phyloP scores from a whole-genome alignment of 2,329 filamentous ascomycete genomes.

The Pezizomycotina sp. region DNA sequence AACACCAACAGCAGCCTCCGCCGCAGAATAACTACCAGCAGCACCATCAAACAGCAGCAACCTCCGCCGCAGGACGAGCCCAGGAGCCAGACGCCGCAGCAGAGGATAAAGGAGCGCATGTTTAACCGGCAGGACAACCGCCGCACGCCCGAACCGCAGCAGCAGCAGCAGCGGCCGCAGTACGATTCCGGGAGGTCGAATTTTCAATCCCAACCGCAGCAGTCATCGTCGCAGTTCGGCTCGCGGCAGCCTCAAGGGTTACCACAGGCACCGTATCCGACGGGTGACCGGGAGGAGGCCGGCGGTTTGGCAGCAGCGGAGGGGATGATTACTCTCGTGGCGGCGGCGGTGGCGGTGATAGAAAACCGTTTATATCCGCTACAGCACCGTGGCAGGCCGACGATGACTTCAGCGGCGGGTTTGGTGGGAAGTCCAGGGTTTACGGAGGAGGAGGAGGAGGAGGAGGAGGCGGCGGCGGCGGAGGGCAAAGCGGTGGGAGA shows the following conservation, averaged over 20 bases:
- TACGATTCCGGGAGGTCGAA: neutral
- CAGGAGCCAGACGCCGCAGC: slow-evolving; percentile 3
- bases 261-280: slow-evolving; percentile 8
- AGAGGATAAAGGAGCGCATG: neutral
- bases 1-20: slow-evolving; percentile 8
- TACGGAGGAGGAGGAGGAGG: slow-evolving; percentile 12
- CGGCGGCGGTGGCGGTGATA: slow-evolving; percentile 1
- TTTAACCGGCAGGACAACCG: neutral
- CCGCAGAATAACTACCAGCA: slow-evolving; percentile 14
- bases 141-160: neutral
- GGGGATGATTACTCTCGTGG: neutral
- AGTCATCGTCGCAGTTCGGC: neutral
- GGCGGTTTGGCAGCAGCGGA: slow-evolving; percentile 2
- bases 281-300: slow-evolving; percentile 9
- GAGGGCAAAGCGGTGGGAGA: slow-evolving; percentile 5
- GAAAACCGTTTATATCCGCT: slow-evolving; percentile 11
- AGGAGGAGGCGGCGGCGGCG: slow-evolving; percentile 1
- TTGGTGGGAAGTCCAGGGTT: slow-evolving; percentile 5
- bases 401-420: slow-evolving; percentile 6
- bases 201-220: neutral
- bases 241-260: slow-evolving; percentile 1
- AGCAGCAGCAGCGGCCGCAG: neutral
- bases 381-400: slow-evolving; percentile 13
- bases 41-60: slow-evolving; percentile 5
- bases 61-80: slow-evolving; percentile 5